These are phyloP conservation scores for Colletotrichum orbiculare DNA, from an alignment of 2,329 filamentous ascomycete species.

Conservation along the genomic window DNA sequence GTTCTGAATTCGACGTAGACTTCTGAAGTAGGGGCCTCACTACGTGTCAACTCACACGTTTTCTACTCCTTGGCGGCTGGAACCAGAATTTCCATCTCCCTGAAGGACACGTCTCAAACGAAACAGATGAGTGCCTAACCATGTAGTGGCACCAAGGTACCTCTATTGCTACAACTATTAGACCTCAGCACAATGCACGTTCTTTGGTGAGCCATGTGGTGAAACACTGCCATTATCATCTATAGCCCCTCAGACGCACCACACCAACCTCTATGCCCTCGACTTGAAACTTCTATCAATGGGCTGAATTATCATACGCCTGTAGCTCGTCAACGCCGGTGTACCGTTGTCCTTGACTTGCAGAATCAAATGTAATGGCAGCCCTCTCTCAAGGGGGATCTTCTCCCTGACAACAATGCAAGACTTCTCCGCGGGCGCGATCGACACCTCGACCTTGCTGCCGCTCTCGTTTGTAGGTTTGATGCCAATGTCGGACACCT, in stretches of 20 bases:
- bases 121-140: too few species aligned
- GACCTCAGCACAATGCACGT: too few species aligned
- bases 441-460: conserved; percentile 29
- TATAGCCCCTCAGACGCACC: not conserved
- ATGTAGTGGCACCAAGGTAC: too few species aligned
- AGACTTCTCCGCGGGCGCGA: conserved; percentile 49
- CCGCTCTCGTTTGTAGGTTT: conserved; percentile 38
- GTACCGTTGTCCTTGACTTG: conserved; percentile 58
- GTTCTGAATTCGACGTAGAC: too few species aligned
- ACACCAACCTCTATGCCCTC: not conserved
- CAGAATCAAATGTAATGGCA: conserved; percentile 60
- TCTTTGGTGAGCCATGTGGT: too few species aligned
- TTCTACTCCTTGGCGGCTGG: too few species aligned
- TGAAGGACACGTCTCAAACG: too few species aligned
- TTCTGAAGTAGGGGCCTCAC: too few species aligned
- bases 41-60: too few species aligned
- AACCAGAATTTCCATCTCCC: too few species aligned
- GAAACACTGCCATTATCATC: too few species aligned
- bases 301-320: conserved; percentile 52
- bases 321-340: conserved; percentile 58
- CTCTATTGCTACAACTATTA: too few species aligned
- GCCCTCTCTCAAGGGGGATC: conserved; percentile 46
- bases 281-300: conserved; percentile 42
- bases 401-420: conserved; percentile 38
- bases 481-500: conserved; percentile 52